Conservation (phyloP, 208 protist species). For the Acanthamoeba quina region DNA sequence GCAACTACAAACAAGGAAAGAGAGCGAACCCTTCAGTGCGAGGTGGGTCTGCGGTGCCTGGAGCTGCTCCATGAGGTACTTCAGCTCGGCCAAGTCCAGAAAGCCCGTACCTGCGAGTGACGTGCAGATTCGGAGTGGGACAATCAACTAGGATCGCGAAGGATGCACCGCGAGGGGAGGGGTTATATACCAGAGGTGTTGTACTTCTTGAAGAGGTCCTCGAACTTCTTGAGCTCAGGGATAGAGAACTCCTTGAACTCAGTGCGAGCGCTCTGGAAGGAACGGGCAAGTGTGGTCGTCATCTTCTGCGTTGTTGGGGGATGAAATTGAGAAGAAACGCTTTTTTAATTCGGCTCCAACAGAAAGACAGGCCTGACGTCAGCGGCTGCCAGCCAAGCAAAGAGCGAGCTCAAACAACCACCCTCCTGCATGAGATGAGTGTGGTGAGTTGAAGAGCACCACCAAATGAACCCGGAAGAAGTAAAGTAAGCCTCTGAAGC, state of each 20-base stretch:
- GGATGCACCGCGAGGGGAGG: background rate
- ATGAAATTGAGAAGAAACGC: no score
- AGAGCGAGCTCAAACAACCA: no score
- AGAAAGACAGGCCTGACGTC: no score
- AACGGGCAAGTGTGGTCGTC: background rate
- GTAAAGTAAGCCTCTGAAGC: no score
- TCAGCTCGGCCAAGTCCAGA: conserved; percentile 27
- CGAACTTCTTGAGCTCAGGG: conserved; percentile 57
- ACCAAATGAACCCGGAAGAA: no score
- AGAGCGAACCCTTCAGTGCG: conserved; percentile 46
- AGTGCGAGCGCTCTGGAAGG: conserved; percentile 59
- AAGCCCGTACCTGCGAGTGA: background rate
- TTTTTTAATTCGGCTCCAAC: no score
- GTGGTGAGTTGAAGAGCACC: no score
- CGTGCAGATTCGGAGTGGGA: no score
- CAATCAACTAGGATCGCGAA: background rate
- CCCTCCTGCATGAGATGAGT: no score
- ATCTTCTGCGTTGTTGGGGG: no score
- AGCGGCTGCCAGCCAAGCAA: no score
- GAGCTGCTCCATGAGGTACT: conserved; percentile 73
- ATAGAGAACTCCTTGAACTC: conserved; percentile 72
- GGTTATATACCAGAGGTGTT: background rate
- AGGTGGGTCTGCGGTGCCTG: conserved; percentile 43
- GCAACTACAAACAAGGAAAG: background rate
- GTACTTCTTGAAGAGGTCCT: conserved; percentile 67